phyloP scores from a whole-genome alignment of 1,139 yeast genomes.

The Schwanniomyces etchellsii region DNA sequence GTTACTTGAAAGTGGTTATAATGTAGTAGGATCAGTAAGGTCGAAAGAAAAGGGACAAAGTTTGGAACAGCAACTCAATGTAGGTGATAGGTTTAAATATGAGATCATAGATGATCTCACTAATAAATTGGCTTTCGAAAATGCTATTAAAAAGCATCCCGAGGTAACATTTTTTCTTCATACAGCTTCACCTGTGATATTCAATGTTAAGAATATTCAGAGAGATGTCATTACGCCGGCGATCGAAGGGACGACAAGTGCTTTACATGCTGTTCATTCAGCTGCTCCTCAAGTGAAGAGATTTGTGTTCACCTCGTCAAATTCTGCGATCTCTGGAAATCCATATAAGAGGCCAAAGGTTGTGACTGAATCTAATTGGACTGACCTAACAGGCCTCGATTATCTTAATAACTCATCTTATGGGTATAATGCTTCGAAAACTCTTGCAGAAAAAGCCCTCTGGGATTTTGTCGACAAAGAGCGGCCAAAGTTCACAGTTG shows the following conservation, averaged over 20 bases:
- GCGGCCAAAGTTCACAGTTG: constrained; percentile 34
- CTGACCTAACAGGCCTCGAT: constrained; percentile 14
- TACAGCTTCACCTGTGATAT: constrained; percentile 29
- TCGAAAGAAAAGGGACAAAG: constrained; percentile 43
- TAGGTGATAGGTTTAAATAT: constrained; percentile 27
- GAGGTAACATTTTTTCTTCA: constrained; percentile 52
- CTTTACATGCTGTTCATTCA: constrained; percentile 19
- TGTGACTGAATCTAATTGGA: constrained; percentile 17
- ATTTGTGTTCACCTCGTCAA: constrained; percentile 24
- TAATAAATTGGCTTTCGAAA: constrained; percentile 46
- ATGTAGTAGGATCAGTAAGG: constrained; percentile 58
- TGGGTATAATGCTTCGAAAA: constrained; percentile 31
- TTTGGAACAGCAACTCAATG: constrained; percentile 26
- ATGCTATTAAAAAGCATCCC: constrained; percentile 40
- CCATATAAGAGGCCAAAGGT: constrained; percentile 18
- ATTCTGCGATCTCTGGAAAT: constrained; percentile 17
- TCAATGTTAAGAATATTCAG: constrained; percentile 23
- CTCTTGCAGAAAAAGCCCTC: constrained; percentile 37
- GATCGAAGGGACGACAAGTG: constrained; percentile 25
- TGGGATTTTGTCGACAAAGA: constrained; percentile 43
- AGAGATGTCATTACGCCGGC: constrained; percentile 28
- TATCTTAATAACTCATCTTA: constrained; percentile 10
- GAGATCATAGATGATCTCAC: constrained; percentile 49
- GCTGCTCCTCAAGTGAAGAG: constrained; percentile 21
- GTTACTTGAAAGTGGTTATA: constrained; percentile 32